A percentile compares a stretch with the other conserved stretches of the same genome.
Evolutionary conservation across 2,329 filamentous ascomycete genomes (phyloP).

Genomic region (Claviceps humidiphila): DNA sequence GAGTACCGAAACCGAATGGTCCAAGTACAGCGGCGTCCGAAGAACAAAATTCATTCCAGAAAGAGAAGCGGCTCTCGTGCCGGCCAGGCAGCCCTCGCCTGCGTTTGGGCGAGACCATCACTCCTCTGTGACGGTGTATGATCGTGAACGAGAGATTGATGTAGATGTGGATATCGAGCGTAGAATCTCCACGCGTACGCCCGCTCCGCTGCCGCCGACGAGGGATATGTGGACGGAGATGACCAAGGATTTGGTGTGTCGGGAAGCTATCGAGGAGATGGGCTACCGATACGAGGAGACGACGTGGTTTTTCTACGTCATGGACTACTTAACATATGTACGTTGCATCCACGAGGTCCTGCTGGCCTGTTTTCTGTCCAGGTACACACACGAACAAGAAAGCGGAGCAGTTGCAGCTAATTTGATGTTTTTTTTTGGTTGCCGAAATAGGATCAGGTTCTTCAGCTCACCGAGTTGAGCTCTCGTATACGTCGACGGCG

Average conservation of each 20-base stretch:
- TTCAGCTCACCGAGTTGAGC: constrained; percentile 68
- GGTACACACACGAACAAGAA: not conserved
- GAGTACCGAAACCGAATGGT: constrained; percentile 65
- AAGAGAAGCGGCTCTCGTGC: constrained; percentile 33
- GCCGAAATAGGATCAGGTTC: constrained; percentile 63
- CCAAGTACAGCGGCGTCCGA: constrained; percentile 65
- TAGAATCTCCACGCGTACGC: constrained; percentile 22
- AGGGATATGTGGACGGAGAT: constrained; percentile 91
- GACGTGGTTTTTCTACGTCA: constrained; percentile 79
- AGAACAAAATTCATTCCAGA: constrained; percentile 62
- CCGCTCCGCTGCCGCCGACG: constrained; percentile 27
- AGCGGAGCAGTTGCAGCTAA: not conserved
- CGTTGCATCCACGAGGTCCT: constrained; percentile 26
- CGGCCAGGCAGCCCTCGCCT: constrained; percentile 15
- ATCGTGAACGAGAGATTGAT: constrained; percentile 35
- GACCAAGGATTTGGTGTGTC: constrained; percentile 78
- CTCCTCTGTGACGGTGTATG: constrained; percentile 34
- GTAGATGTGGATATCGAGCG: constrained; percentile 44
- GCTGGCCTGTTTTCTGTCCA: not conserved
- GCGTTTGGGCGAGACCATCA: constrained; percentile 18
- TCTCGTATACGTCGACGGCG: constrained; percentile 63
- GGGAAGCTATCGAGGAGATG: constrained; percentile 72
- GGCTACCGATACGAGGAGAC: constrained; percentile 90
- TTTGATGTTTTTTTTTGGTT: not conserved
- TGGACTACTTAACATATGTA: constrained; percentile 79